Evolutionary conservation across 176 grass and related monocot species (phyloP), one percentile per base, ranked within the genome.

Genomic region (Guadua angustifolia): DNA sequence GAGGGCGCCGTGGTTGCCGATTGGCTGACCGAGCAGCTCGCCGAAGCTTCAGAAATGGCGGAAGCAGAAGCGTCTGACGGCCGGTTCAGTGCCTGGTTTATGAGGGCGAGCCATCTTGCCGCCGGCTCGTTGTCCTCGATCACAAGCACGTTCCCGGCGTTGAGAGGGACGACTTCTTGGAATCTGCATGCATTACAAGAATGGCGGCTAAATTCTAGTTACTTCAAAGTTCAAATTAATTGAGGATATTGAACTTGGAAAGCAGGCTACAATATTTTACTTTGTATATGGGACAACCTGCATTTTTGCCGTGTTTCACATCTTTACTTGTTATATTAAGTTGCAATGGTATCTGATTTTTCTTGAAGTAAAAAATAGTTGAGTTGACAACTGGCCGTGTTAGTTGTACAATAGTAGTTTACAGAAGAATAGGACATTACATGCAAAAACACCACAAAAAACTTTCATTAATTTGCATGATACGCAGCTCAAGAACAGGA

Each of bases 61-160:
- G 57, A 64, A 7, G 40, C 39, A 15, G 39, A 40, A 43, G 40
- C 40, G 40, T 43, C 40, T 7, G 69, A 69, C 29, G 80, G 69
- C 67, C 89, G 69, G 77, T 98, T 98, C 81, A 98, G 75, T 19
- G 93, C 95, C 90, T 93, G 83, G 87, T 95, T 92, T 66, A 95
- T 98, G 61, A 98, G 77, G 24, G 87, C 71, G 16, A 98, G 92
- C 95, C 95, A 98, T 81, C 84, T 88, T 40, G 90, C 82, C 24
- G 95, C 95, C 26, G 93, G 93, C 87, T 93, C 91, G 51, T 92
- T 95, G 82, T 98, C 95, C 86, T 98, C 95, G 81, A 89, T 84
- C 25, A 98, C 93, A 19, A 98, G 89, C 18, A 98, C 95, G 85
- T 94, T 98, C 67, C 95, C 95, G 25, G 93, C 93, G 83, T 95